phyloP scores from a whole-genome alignment of 306 rosid species.

The Acacia acuminata region DNA sequence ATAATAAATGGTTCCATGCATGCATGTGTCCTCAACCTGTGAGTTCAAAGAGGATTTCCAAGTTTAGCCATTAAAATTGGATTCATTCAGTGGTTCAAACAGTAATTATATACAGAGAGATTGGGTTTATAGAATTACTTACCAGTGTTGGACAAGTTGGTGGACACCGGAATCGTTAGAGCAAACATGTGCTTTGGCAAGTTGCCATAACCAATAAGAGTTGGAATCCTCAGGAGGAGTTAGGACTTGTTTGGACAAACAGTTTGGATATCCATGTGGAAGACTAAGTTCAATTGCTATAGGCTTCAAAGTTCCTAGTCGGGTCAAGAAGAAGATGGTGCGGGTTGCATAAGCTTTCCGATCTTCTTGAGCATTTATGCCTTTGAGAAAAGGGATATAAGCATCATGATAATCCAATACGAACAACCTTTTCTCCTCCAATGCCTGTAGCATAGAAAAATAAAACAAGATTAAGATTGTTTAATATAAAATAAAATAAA shows the following conservation, averaged over 20 bases:
- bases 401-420: slow-evolving; percentile 42
- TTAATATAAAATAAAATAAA: neutral
- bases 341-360: slow-evolving; percentile 45
- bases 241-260: slow-evolving; percentile 38
- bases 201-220: slow-evolving; percentile 45
- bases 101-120: neutral
- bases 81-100: neutral
- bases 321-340: neutral
- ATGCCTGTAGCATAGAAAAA: slow-evolving; percentile 22
- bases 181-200: slow-evolving; percentile 47
- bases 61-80: neutral
- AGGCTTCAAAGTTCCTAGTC: slow-evolving; percentile 38
- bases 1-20: slow-evolving; percentile 48
- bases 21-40: slow-evolving; percentile 50
- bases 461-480: neutral
- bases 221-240: slow-evolving; percentile 42
- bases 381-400: slow-evolving; percentile 39
- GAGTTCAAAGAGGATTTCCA: neutral
- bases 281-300: slow-evolving; percentile 41
- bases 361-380: slow-evolving; percentile 38
- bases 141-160: slow-evolving; percentile 50
- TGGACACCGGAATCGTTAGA: slow-evolving; percentile 44
- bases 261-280: slow-evolving; percentile 14
- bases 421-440: slow-evolving; percentile 38
- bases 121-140: neutral